Conservation (phyloP, 768 basidiomycete genomes). For the Tricholoma sp. region DNA sequence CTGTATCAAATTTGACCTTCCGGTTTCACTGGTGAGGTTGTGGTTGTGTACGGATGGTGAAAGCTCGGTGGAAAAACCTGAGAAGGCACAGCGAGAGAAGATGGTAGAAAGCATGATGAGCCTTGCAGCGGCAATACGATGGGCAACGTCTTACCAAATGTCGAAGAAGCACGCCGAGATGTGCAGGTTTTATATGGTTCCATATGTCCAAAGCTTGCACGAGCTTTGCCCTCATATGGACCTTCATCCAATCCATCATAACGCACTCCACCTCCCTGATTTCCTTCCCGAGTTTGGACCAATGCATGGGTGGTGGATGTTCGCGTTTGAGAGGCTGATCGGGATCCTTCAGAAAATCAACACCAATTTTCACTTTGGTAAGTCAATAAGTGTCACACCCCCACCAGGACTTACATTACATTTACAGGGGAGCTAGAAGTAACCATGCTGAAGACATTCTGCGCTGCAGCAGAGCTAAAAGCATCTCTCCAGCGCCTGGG, state of each 20-base stretch:
- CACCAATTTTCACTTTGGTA: conserved; percentile 8
- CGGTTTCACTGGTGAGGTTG: no score
- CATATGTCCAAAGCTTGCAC: not conserved
- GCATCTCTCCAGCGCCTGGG: no score
- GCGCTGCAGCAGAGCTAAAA: not conserved
- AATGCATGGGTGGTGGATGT: conserved; percentile 12
- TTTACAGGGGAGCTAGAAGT: not conserved
- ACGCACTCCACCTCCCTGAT: not conserved
- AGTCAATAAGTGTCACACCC: not conserved
- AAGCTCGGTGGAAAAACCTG: not conserved
- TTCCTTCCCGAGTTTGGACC: not conserved
- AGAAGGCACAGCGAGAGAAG: not conserved
- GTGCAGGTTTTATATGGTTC: not conserved
- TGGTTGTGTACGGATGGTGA: no score
- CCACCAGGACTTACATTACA: not conserved
- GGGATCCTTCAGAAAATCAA: conserved; percentile 8
- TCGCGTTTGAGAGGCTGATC: conserved; percentile 12
- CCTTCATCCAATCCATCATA: not conserved
- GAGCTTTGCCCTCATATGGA: not conserved
- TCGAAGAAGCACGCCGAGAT: not conserved
- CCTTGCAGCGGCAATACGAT: not conserved
- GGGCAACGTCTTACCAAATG: not conserved
- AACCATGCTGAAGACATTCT: not conserved
- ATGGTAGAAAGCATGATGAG: not conserved
- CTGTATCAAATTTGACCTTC: no score